Evolutionary conservation across 441 rosid species (phyloP), one percentile per base, ranked within the genome.

Genomic region (Geranium incanum): DNA sequence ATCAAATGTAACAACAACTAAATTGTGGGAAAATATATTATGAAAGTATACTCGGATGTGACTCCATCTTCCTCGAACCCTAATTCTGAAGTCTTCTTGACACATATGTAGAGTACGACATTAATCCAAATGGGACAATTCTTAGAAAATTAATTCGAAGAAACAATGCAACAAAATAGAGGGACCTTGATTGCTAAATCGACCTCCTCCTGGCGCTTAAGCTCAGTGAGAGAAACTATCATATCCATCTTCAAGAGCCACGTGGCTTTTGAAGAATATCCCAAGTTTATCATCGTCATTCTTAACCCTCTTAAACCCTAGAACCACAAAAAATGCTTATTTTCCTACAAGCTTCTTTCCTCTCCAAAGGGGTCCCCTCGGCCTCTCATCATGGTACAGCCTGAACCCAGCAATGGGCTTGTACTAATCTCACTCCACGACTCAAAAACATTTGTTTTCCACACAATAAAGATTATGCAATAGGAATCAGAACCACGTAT

Each of bases 321-420:
- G 74, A 73, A 91, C 82, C 37, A 82, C 97, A 70, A 88, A 91
- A 62, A 93, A 86, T 0, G 97, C 93, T 69, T 91, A 96, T 86
- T 89, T 93, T 0, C 97, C 95, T 18, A 93, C 88, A 60, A 91
- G 80, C 70, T 93, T 93, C 87, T 89, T 93, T 36, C 98, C 96
- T 80, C 92, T 89, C 98, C 98, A 93, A 5, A 93, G 95, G 69
- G 98, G 89, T 13, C 97, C 98, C 64, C 97, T 91, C 3, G 98
- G 97, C 78, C 98, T 86, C 67, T 97, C 98, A 67, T 93, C 98
- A 45, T 87, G 98, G 80, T 80, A 89, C 71, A 75, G 88, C 80
- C 88, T 77, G 41, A 71, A 74, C 81, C 78, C 92, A 65, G 67
- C 72, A 57, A 63, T 5, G 66, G 76, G 78, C 65, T 78, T 78